phyloP scores from a whole-genome alignment of 2,329 filamentous ascomycete species.

The Claviceps arundinis region DNA sequence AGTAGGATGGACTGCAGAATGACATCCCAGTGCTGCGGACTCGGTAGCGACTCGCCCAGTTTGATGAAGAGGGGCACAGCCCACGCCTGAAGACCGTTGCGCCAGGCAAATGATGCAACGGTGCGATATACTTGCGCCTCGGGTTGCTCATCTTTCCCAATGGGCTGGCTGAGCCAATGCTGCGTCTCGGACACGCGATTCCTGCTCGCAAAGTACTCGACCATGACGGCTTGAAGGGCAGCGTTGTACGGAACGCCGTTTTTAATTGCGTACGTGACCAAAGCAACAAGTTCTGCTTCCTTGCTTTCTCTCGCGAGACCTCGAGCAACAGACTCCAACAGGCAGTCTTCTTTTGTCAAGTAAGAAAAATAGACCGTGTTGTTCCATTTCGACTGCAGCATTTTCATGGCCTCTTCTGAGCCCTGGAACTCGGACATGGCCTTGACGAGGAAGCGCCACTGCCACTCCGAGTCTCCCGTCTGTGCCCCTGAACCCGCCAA shows the following conservation, averaged over 20 bases:
- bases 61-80: constrained; percentile 44
- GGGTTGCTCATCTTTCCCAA: constrained; percentile 17
- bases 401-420: constrained; percentile 36
- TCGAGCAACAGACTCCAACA: constrained; percentile 20
- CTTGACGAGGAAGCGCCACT: constrained; percentile 19
- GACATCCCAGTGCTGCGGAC: constrained; percentile 53
- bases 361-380: constrained; percentile 10
- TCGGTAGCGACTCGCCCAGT: constrained; percentile 31
- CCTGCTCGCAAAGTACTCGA: constrained; percentile 46
- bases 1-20: constrained; percentile 61
- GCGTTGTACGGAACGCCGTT: constrained; percentile 31
- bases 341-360: constrained; percentile 10
- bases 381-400: constrained; percentile 23
- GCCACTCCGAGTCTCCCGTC: constrained; percentile 8
- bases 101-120: constrained; percentile 38
- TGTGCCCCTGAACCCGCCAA: constrained; percentile 10
- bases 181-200: constrained; percentile 49
- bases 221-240: constrained; percentile 39
- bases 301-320: constrained; percentile 50
- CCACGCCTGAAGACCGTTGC: constrained; percentile 48
- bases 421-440: constrained; percentile 41
- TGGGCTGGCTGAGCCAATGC: constrained; percentile 49
- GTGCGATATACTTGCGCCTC: constrained; percentile 14
- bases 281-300: constrained; percentile 42
- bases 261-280: constrained; percentile 37